Evolutionary conservation across 2,329 filamentous ascomycete genomes (phyloP).

Genomic region (Verticillium alfalfae): DNA sequence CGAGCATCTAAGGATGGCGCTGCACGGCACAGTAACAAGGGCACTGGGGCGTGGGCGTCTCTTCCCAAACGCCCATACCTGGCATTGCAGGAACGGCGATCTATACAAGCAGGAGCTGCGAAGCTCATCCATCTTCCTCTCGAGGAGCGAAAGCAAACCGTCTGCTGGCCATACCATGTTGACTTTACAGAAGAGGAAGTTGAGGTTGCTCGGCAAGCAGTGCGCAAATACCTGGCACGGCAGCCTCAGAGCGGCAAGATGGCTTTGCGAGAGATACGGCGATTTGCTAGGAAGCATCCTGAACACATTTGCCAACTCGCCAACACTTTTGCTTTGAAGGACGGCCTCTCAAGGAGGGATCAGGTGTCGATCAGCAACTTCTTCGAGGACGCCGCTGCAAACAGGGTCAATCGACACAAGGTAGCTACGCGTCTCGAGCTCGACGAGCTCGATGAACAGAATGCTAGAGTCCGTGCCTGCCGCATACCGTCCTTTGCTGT

Average conservation of each 20-base stretch:
- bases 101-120: background rate
- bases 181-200: slow-evolving; percentile 38
- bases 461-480: slow-evolving; percentile 18
- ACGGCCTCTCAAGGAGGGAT: slow-evolving; percentile 16
- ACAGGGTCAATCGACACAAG: slow-evolving; percentile 12
- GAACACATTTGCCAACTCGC: slow-evolving; percentile 3
- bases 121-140: background rate
- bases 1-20: background rate
- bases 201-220: slow-evolving; percentile 10
- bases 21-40: background rate
- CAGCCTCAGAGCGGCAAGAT: slow-evolving; percentile 1
- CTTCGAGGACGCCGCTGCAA: slow-evolving; percentile 25
- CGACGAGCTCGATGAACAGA: slow-evolving; percentile 20
- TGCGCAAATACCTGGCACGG: slow-evolving; percentile 4
- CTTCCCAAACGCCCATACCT: background rate
- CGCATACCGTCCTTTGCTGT: slow-evolving; percentile 33
- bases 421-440: slow-evolving; percentile 22
- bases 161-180: slow-evolving; percentile 29
- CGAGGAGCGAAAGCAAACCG: background rate
- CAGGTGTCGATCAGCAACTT: slow-evolving; percentile 28
- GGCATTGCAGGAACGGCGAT: background rate
- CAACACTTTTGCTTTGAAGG: slow-evolving; percentile 8
- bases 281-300: slow-evolving; percentile 9
- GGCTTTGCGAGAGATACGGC: slow-evolving; percentile 11
- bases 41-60: background rate